A percentile compares a stretch with the other conserved stretches of the same genome.
Conservation (phyloP, 2,329 filamentous ascomycete genomes). For the Biscogniauxia sp. region DNA sequence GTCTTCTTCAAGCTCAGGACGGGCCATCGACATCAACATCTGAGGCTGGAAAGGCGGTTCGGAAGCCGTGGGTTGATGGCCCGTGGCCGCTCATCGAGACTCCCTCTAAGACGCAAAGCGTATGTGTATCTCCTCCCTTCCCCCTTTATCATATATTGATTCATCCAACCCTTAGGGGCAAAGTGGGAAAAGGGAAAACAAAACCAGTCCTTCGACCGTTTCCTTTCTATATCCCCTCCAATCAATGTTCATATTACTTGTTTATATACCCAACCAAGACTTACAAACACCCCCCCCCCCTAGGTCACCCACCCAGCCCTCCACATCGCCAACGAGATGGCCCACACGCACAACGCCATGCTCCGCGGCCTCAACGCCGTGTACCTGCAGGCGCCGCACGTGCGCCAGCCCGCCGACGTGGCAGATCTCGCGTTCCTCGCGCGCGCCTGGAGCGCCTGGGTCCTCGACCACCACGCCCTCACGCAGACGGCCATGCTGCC, state of each 20-base stretch:
- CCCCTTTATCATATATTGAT: neutral
- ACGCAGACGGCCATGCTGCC: slow-evolving; percentile 34
- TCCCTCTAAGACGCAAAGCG: slow-evolving; percentile 20
- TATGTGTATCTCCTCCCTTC: slow-evolving; percentile 2
- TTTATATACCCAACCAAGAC: neutral
- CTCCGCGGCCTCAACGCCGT: slow-evolving; percentile 37
- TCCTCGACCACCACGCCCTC: slow-evolving; percentile 31
- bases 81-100: slow-evolving; percentile 30
- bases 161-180: no score
- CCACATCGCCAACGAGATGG: slow-evolving; percentile 34
- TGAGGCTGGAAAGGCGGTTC: neutral
- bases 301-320: slow-evolving; percentile 27
- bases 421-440: slow-evolving; percentile 33
- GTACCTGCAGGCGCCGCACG: slow-evolving; percentile 34
- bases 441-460: slow-evolving; percentile 29
- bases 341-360: slow-evolving; percentile 35
- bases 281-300: neutral
- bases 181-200: no score
- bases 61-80: slow-evolving; percentile 28
- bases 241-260: neutral
- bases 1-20: neutral
- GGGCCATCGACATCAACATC: neutral
- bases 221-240: neutral
- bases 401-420: slow-evolving; percentile 28
- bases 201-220: neutral